phyloP scores from a whole-genome alignment of 805 yeast genomes.

The Candida quercuum region DNA sequence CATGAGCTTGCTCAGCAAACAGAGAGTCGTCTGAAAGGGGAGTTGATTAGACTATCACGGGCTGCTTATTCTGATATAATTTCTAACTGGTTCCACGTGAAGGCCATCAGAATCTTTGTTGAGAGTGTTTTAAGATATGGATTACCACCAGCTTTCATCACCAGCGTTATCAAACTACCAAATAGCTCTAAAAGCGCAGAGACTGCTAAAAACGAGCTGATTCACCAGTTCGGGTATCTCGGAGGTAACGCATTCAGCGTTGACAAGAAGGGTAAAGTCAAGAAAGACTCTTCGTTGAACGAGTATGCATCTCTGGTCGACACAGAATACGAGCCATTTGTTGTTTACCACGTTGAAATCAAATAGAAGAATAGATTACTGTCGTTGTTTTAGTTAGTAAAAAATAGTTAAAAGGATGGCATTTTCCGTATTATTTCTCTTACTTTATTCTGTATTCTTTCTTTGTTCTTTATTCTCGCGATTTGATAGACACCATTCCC shows the following conservation, averaged over 20 bases:
- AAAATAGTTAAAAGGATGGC: neutral
- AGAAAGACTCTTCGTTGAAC: conserved; percentile 59
- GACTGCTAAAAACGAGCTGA: conserved; percentile 64
- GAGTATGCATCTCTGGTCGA: conserved; percentile 93
- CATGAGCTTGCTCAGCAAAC: conserved; percentile 67
- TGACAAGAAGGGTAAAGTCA: conserved; percentile 61
- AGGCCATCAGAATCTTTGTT: conserved; percentile 80
- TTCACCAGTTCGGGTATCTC: conserved; percentile 76
- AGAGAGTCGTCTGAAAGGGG: conserved; percentile 70
- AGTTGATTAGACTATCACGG: conserved; percentile 74
- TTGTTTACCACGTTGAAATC: conserved; percentile 58
- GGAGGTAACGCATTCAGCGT: conserved; percentile 83
- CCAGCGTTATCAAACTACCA: conserved; percentile 42
- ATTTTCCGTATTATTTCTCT: neutral
- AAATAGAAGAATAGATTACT: conserved; percentile 13
- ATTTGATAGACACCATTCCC: too few relatives aligned
- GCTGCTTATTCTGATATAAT: conserved; percentile 88
- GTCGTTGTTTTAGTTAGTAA: too few relatives aligned
- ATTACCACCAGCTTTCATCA: conserved; percentile 84
- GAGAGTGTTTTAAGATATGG: conserved; percentile 96
- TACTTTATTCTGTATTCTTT: too few relatives aligned
- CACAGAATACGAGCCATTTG: conserved; percentile 95
- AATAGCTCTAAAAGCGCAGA: conserved; percentile 32
- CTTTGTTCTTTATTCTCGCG: too few relatives aligned
- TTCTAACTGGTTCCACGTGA: conserved; percentile 86